These are phyloP conservation scores for Pigoraptor vietnamica DNA, from an alignment of 78 protist genomes.

Conservation along the genomic window DNA sequence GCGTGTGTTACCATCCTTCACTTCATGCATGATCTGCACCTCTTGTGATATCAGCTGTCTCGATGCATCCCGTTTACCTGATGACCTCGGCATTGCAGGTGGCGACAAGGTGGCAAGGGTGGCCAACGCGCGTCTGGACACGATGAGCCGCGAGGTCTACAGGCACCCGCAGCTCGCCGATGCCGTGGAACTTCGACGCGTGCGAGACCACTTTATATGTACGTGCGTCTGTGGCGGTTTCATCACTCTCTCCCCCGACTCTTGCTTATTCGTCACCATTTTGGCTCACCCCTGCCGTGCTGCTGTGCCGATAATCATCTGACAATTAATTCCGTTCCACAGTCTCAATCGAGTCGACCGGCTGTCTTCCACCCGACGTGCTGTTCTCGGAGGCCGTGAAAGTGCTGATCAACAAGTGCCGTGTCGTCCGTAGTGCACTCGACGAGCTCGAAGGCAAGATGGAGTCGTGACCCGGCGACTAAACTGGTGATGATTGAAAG, in stretches of 20 bases:
- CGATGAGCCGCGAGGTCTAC: slow-evolving; percentile 87
- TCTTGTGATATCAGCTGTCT: too few species aligned
- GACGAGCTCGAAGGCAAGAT: neutral
- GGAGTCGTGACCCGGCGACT: too few species aligned
- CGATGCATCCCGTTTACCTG: neutral
- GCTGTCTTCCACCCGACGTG: slow-evolving; percentile 35
- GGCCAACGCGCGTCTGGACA: slow-evolving; percentile 62
- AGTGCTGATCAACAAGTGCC: slow-evolving; percentile 12
- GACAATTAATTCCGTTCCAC: neutral
- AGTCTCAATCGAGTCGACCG: slow-evolving; percentile 67
- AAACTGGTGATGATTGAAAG: too few species aligned
- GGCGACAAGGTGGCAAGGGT: neutral
- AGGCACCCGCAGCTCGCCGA: slow-evolving; percentile 52
- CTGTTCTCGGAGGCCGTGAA: slow-evolving; percentile 35
- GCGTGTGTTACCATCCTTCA: neutral
- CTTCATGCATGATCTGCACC: neutral
- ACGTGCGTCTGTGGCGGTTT: neutral
- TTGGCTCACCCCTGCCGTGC: too few species aligned
- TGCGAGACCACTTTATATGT: slow-evolving; percentile 64
- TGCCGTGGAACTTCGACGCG: slow-evolving; percentile 48
- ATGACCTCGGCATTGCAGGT: neutral
- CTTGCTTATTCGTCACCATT: neutral
- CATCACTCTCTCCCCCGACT: neutral
- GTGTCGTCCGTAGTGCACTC: neutral
- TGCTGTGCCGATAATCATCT: too few species aligned